Conservation (phyloP, 2,329 filamentous ascomycete species). For the Xylaria sp. region DNA sequence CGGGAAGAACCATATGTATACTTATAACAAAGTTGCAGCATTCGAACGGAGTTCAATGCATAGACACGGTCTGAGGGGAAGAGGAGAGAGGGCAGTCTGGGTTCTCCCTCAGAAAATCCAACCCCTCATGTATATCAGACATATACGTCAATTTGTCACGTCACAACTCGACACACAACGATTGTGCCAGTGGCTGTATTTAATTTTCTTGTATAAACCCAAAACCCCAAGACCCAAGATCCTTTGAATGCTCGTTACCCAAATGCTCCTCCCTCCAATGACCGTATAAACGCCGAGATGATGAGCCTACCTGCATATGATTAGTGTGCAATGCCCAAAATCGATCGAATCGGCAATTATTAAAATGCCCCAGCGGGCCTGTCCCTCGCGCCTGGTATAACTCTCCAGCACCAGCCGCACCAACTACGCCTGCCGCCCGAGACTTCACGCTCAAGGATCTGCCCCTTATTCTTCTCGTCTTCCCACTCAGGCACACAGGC, state of each 20-base stretch:
- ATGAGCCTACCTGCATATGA: neutral
- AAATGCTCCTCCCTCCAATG: slow-evolving; percentile 13
- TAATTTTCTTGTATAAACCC: slow-evolving; percentile 26
- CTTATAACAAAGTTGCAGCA: neutral
- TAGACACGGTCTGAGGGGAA: neutral
- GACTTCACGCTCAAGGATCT: slow-evolving; percentile 76
- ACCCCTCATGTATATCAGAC: slow-evolving; percentile 35
- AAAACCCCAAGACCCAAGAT: slow-evolving; percentile 11
- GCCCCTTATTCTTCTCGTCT: slow-evolving; percentile 74
- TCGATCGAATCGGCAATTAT: neutral
- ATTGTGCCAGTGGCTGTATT: slow-evolving; percentile 19
- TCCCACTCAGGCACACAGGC: slow-evolving; percentile 87
- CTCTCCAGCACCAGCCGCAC: slow-evolving; percentile 91
- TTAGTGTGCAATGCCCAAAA: slow-evolving; percentile 26
- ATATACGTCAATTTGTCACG: slow-evolving; percentile 19
- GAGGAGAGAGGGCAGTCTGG: neutral
- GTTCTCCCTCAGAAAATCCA: slow-evolving; percentile 10
- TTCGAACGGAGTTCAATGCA: slow-evolving; percentile 4
- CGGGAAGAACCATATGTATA: neutral
- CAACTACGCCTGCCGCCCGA: slow-evolving; percentile 77
- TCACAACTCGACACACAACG: slow-evolving; percentile 21
- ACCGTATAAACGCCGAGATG: slow-evolving; percentile 18
- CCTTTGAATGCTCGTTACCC: slow-evolving; percentile 19
- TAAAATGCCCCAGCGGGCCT: slow-evolving; percentile 24
- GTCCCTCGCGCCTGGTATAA: slow-evolving; percentile 70